Evolutionary conservation across 495 filamentous ascomycete genomes (phyloP).

Genomic region (Daldinia decipiens): DNA sequence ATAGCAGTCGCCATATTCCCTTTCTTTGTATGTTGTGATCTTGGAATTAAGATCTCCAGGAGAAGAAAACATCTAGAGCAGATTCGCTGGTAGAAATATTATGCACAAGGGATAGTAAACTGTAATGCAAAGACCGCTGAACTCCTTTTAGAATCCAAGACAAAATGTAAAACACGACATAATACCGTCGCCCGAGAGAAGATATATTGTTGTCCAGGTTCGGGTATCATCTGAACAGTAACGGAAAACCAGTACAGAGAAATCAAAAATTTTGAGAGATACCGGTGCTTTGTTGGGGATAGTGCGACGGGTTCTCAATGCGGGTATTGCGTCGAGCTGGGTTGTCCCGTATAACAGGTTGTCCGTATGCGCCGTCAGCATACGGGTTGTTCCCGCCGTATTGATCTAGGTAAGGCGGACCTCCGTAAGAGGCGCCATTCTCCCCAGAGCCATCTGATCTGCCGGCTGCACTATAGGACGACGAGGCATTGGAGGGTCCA

Average conservation of each 20-base stretch:
- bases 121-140: conserved; percentile 35
- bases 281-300: conserved; percentile 90
- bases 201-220: conserved; percentile 33
- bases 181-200: conserved; percentile 25
- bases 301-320: conserved; percentile 88
- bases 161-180: conserved; percentile 24
- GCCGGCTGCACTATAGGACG: conserved; percentile 86
- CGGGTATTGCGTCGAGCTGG: conserved; percentile 89
- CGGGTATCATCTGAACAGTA: conserved; percentile 44
- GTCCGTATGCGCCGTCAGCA: conserved; percentile 50
- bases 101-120: conserved; percentile 41
- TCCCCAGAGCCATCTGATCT: conserved; percentile 88
- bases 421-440: conserved; percentile 61
- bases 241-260: conserved; percentile 9
- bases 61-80: conserved; percentile 20
- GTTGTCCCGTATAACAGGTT: conserved; percentile 94
- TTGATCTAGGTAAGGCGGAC: conserved; percentile 62
- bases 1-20: conserved; percentile 20
- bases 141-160: conserved; percentile 38
- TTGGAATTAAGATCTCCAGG: conserved; percentile 21
- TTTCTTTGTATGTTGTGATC: conserved; percentile 21
- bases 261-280: conserved; percentile 97
- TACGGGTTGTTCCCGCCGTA: conserved; percentile 63
- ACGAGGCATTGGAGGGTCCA: conserved; percentile 95
- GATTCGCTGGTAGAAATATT: conserved; percentile 25